Evolutionary conservation across 306 rosid species (phyloP), one percentile per base, ranked within the genome.

Genomic region (Prunus salicina): DNA sequence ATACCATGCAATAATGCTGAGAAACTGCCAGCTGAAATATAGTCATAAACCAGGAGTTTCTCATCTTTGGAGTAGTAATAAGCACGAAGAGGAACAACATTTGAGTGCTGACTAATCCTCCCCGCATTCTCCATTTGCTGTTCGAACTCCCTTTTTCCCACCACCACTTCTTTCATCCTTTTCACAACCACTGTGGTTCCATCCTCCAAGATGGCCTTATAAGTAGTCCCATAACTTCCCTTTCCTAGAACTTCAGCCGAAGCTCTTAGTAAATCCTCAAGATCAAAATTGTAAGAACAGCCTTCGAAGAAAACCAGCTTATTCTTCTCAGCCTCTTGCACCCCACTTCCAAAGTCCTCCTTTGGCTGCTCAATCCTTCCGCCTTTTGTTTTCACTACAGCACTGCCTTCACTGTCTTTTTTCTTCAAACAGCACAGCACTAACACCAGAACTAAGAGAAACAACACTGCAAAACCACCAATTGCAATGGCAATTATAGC

Each of bases 211-310:
- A 88, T 82, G 38, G 97, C 97, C 71, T 88, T 91, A 61, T 91
- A 91, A n/a, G 97, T 87, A 28, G 94, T 88, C 73, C 94, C 97
- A 74, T 86, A 87, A 73, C 89, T 85, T 56, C 97, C 97, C 86
- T 91, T 91, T 64, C 97, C 97, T 51, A 91, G 89, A 22, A 91
- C 94, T 76, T 89, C 91, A 49, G 97, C 97, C 2, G 97, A 91
- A 58, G 97, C 97, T 80, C 94, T 89, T 61, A 91, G 76, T 75
- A 91, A 69, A 79, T 91, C 94, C 74, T 91, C 97, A 38, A 91
- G 97, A 83, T 91, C 94, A 82, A 91, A 91, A 67, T 81, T 84
- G 61, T 72, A 79, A 74, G 87, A 85, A 82, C 87, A 81, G 4
- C 88, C 91, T 82, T 82, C 89, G 71, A 88, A 88, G 77, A 85